Base-by-base conservation (phyloP, 2,329 filamentous ascomycete genomes). In the Hypoxylon sp. region DNA sequence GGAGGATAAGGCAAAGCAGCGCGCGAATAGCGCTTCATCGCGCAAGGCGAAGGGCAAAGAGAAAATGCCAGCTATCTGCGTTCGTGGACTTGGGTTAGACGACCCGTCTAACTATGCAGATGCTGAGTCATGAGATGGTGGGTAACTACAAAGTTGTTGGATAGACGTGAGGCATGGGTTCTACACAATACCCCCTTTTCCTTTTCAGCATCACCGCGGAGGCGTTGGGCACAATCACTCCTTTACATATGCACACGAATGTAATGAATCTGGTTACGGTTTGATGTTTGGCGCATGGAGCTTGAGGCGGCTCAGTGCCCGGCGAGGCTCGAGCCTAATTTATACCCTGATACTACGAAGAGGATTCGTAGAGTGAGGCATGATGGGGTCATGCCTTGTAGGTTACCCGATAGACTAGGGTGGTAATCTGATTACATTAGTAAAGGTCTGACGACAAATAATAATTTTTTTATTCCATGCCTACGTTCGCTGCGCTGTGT, bases 211-310 rank as follows among this genome's bases (percentile, higher is more conserved):
- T 45, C 49, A 23, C 34, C 13, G 28, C 4, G 25, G 19, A 46
- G 36, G 32, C 14, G 14, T 49, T n/a, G 48, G 34, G 32, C 13
- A 23, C n/a, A 28, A 49, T 25, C 17, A 11, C 34, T 63, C 34
- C 21, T 38, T 41, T 55, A 23, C 14, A 36, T 21, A 61, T 48
- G 38, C 61, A 41, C 46, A 67, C n/a, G 53, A 60, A 50, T 65
- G 49, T 68, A 57, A 64, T 62, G 62, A 65, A 51, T 41, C 43
- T 62, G 53, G 11, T 64, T 49, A 68, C 50, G 65, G 46, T 59
- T 68, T 70, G 53, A 59, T 23, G 50, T 65, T 63, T 41, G 68
- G 68, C 68, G 68, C 53, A 65, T 34, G 32, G 59, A 60, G 30
- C 45, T 19, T 45, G 38, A 52, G 45, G 17, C 32, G 52, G 61